Conservation (phyloP, 1,139 yeast species). For the Pichia kudriavzevii region DNA sequence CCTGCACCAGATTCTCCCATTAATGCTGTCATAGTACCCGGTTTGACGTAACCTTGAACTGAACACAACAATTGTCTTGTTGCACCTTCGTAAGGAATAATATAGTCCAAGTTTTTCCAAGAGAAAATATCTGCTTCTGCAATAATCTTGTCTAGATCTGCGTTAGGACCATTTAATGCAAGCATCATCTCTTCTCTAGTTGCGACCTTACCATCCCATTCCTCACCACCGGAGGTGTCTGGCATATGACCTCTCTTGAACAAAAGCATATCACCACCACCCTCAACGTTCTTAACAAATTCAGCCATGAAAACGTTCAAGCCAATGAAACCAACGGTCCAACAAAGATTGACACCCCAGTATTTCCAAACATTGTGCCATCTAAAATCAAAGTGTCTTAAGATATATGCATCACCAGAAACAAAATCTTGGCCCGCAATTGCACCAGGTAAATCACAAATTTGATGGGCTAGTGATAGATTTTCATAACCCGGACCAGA, state of each 20-base stretch:
- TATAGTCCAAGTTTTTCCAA: slow-evolving; percentile 48
- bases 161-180: slow-evolving; percentile 35
- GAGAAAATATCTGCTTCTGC: slow-evolving; percentile 39
- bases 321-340: slow-evolving; percentile 42
- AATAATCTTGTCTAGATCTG: slow-evolving; percentile 32
- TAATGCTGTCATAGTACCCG: slow-evolving; percentile 52
- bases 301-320: slow-evolving; percentile 44
- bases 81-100: slow-evolving; percentile 44
- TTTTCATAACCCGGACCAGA: slow-evolving; percentile 41
- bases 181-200: slow-evolving; percentile 37
- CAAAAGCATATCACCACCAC: slow-evolving; percentile 52
- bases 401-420: slow-evolving; percentile 33
- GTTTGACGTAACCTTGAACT: slow-evolving; percentile 49
- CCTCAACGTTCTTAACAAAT: slow-evolving; percentile 41
- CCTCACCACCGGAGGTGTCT: slow-evolving; percentile 29
- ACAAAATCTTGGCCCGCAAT: slow-evolving; percentile 33
- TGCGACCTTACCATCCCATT: slow-evolving; percentile 36
- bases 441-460: slow-evolving; percentile 46
- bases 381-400: slow-evolving; percentile 17
- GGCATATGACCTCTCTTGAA: slow-evolving; percentile 52
- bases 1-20: slow-evolving; percentile 77
- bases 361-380: slow-evolving; percentile 56
- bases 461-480: slow-evolving; percentile 34
- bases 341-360: slow-evolving; percentile 52
- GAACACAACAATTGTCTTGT: slow-evolving; percentile 28